Evolutionary conservation across 768 basidiomycete species (phyloP).

Genomic region (Hysterangium stoloniferum): DNA sequence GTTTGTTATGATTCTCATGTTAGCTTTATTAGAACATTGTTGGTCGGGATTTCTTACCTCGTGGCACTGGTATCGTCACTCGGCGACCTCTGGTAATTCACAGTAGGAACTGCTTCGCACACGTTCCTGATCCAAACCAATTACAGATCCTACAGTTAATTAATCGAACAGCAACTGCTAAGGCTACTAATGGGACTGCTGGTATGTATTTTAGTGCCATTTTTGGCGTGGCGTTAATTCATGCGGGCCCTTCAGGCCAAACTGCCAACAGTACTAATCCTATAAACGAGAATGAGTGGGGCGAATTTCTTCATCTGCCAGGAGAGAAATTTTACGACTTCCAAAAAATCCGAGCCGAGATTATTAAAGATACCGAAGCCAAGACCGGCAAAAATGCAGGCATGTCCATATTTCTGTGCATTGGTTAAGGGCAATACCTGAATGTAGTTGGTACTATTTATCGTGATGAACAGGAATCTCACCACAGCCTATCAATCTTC

Average conservation of each 20-base stretch:
- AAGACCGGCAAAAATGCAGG: constrained; percentile 96
- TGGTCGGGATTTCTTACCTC: constrained; percentile 95
- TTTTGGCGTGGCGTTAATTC: background rate
- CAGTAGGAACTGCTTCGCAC: background rate
- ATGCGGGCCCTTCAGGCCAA: constrained; percentile 25
- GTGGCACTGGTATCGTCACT: constrained; percentile 98
- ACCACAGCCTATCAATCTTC: constrained; percentile 92
- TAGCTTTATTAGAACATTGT: constrained; percentile 75
- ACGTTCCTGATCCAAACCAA: background rate
- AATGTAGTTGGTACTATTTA: background rate
- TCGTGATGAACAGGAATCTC: constrained; percentile 64
- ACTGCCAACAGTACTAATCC: constrained; percentile 53
- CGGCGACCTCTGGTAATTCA: constrained; percentile 77
- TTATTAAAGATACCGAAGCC: constrained; percentile 92
- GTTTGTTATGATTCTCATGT: background rate
- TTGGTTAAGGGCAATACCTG: too few relatives aligned
- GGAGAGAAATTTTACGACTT: constrained; percentile 99
- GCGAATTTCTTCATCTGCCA: constrained; percentile 94
- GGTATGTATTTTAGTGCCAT: constrained; percentile 27
- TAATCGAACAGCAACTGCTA: constrained; percentile 56
- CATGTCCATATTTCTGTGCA: constrained; percentile 22
- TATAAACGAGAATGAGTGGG: constrained; percentile 95
- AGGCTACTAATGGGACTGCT: constrained; percentile 34
- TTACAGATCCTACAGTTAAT: constrained; percentile 87
- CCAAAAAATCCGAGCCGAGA: constrained; percentile 92